A percentile compares a stretch with the other conserved stretches of the same genome.
These are phyloP conservation scores for Pyronema omphalodes DNA, from an alignment of 495 filamentous ascomycete species.

Conservation along the genomic window DNA sequence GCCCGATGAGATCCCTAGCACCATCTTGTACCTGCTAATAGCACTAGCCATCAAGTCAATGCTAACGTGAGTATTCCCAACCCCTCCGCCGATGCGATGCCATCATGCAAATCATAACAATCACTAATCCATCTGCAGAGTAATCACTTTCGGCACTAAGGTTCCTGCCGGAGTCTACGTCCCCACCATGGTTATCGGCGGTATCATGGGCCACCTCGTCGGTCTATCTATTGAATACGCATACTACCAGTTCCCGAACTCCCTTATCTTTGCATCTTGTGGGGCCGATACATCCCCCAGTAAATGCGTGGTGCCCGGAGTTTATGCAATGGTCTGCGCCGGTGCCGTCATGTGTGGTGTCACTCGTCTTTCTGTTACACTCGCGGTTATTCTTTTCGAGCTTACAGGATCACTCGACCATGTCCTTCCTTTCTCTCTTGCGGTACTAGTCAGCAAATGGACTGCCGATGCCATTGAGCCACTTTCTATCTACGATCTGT, in stretches of 20 bases:
- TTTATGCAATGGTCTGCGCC: constrained; percentile 81
- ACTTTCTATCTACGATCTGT: constrained; percentile 82
- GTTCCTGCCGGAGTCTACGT: constrained; percentile 55
- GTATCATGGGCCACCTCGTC: constrained; percentile 73
- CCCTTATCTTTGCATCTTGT: constrained; percentile 55
- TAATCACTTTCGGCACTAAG: constrained; percentile 36
- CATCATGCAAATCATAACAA: constrained; percentile 6
- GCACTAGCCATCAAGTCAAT: constrained; percentile 83
- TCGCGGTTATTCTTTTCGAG: constrained; percentile 91
- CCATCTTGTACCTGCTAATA: constrained; percentile 47
- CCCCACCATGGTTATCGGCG: constrained; percentile 97
- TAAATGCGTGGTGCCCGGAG: constrained; percentile 81
- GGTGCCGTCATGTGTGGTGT: constrained; percentile 97
- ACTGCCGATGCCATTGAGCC: constrained; percentile 92
- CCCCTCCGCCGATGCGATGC: background rate
- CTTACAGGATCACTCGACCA: constrained; percentile 87
- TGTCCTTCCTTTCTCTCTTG: constrained; percentile 83
- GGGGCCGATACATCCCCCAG: constrained; percentile 47
- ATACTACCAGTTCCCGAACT: constrained; percentile 48
- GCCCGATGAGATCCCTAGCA: constrained; percentile 49
- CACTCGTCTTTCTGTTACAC: constrained; percentile 78
- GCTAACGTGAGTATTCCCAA: constrained; percentile 37
- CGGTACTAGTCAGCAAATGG: constrained; percentile 90
- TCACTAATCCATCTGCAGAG: constrained; percentile 3
- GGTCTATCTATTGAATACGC: constrained; percentile 76